Conservation (phyloP, 2,329 filamentous ascomycete genomes). For the Exophiala mesophila region DNA sequence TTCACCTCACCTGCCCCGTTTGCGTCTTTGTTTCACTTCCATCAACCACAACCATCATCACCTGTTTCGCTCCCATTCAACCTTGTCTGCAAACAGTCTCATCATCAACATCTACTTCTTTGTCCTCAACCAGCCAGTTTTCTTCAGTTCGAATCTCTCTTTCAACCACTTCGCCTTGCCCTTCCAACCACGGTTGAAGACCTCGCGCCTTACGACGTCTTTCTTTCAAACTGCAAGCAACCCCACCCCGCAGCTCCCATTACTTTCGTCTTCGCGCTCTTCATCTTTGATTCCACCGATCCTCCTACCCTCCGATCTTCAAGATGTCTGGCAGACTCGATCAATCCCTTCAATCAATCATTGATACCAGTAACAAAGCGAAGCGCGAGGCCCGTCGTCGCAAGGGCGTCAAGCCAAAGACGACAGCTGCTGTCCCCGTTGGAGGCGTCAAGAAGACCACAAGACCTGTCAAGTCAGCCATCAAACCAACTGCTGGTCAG, state of each 20-base stretch:
- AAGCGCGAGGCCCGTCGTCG: conserved; percentile 46
- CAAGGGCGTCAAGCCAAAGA: conserved; percentile 35
- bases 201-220: too few species aligned
- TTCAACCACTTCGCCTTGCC: too few species aligned
- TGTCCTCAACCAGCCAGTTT: not conserved
- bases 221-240: too few species aligned
- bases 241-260: too few species aligned
- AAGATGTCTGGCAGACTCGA: conserved; percentile 93
- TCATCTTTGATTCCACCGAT: conserved; percentile 10
- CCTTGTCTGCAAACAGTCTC: not conserved
- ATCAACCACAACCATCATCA: not conserved
- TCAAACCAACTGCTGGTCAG: conserved; percentile 57
- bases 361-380: conserved; percentile 65
- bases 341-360: conserved; percentile 94
- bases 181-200: too few species aligned
- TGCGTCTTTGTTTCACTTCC: not conserved
- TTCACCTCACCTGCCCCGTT: not conserved
- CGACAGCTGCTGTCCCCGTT: conserved; percentile 57
- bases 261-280: conserved; percentile 7
- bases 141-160: not conserved
- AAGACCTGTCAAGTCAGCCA: conserved; percentile 41
- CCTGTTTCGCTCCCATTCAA: conserved; percentile 1
- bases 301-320: too few species aligned
- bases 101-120: not conserved
- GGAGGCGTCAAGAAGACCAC: conserved; percentile 81